Percentiles rank a stretch among this genome's conserved stretches.
phyloP scores from a whole-genome alignment of 176 grass and related monocot genomes.

The Dendrocalamus sinicus region DNA sequence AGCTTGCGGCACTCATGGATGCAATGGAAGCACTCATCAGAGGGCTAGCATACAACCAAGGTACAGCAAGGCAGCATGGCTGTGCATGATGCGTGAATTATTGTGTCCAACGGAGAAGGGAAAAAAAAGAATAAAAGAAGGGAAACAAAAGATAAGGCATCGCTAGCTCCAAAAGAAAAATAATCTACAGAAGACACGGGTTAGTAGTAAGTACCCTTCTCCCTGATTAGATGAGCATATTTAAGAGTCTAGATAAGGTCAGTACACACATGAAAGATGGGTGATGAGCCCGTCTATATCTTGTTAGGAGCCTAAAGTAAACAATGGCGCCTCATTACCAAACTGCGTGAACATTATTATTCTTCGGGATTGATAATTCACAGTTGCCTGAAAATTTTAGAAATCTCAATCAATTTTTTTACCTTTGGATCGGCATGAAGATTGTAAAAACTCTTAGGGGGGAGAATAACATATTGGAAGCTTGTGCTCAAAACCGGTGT shows the following conservation, averaged over 20 bases:
- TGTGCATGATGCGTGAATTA: constrained; percentile 53
- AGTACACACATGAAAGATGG: constrained; percentile 13
- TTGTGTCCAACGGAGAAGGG: constrained; percentile 14
- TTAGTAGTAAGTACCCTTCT: not conserved
- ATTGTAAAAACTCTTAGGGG: too few relatives aligned
- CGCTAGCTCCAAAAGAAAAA: not conserved
- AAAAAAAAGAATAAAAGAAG: not conserved
- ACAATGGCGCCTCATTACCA: not conserved
- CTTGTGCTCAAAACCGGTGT: too few relatives aligned
- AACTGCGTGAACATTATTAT: constrained; percentile 6
- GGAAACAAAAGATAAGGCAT: too few relatives aligned
- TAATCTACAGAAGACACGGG: constrained; percentile 35
- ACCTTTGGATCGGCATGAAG: too few relatives aligned
- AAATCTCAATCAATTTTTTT: too few relatives aligned
- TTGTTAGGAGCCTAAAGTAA: not conserved
- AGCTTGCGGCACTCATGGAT: constrained; percentile 17
- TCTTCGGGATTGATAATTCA: not conserved
- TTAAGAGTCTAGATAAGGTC: constrained; percentile 37
- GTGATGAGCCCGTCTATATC: constrained; percentile 1
- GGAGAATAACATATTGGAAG: too few relatives aligned
- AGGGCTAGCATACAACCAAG: constrained; percentile 36
- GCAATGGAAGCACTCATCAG: not conserved
- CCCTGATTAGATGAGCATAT: constrained; percentile 1
- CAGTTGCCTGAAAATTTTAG: too few relatives aligned
- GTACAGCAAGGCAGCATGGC: constrained; percentile 64